These are phyloP conservation scores for Fragaria iinumae DNA, from an alignment of 306 rosid species.

Conservation along the genomic window DNA sequence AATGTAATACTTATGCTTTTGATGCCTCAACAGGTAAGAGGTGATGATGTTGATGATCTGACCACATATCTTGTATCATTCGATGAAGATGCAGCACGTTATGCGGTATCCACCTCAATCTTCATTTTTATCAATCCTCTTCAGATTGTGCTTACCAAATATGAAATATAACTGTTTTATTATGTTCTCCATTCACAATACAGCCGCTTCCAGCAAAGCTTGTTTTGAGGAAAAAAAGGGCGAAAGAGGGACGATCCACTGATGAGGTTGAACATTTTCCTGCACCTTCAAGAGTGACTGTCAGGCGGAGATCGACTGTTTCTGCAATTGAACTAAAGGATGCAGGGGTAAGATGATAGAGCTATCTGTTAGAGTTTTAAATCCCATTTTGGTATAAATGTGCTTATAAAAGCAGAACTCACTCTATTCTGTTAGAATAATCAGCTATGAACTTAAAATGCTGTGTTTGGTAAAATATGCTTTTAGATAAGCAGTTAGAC, in stretches of 20 bases:
- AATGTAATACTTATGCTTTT: slow-evolving; percentile 12
- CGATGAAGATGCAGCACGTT: slow-evolving; percentile 82
- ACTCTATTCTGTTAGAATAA: background rate
- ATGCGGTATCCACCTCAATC: slow-evolving; percentile 55
- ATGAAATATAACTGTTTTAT: background rate
- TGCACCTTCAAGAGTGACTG: slow-evolving; percentile 71
- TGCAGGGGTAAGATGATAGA: slow-evolving; percentile 55
- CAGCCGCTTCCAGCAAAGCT: slow-evolving; percentile 98
- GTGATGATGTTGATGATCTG: slow-evolving; percentile 79
- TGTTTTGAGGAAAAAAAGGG: slow-evolving; percentile 83
- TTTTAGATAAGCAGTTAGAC: background rate
- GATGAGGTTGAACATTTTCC: slow-evolving; percentile 93
- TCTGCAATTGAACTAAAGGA: slow-evolving; percentile 75
- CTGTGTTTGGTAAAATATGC: background rate
- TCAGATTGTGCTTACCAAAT: background rate
- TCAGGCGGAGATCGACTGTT: slow-evolving; percentile 68
- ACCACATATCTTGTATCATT: slow-evolving; percentile 79
- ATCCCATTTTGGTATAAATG: background rate
- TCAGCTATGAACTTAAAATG: background rate
- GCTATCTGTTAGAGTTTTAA: slow-evolving; percentile 15
- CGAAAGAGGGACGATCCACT: slow-evolving; percentile 77
- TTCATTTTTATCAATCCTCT: slow-evolving; percentile 8
- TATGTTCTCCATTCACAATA: slow-evolving; percentile 26
- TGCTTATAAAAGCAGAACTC: background rate
- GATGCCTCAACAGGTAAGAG: slow-evolving; percentile 59